Percentiles rank a stretch among this genome's conserved stretches.
Conservation (phyloP, 352 stramenopile species). For the Phytophthora sp. region DNA sequence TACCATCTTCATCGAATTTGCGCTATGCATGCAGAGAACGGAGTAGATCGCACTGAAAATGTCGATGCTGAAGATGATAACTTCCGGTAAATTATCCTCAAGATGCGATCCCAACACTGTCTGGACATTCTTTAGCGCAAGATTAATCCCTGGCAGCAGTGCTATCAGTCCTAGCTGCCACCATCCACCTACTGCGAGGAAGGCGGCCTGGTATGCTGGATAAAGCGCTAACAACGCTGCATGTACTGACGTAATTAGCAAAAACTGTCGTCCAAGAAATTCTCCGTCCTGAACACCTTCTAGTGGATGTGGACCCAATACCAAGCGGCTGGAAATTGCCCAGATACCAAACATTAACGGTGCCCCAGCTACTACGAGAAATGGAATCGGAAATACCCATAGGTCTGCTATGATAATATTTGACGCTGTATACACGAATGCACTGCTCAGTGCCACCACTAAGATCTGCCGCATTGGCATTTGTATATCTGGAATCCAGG, state of each 20-base stretch:
- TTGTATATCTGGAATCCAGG: constrained; percentile 12
- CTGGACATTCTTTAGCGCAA: constrained; percentile 34
- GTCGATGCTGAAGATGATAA: constrained; percentile 33
- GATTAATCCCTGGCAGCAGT: constrained; percentile 32
- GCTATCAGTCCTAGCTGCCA: constrained; percentile 16
- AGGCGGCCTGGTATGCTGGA: constrained; percentile 32
- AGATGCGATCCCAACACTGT: constrained; percentile 25
- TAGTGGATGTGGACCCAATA: constrained; percentile 5
- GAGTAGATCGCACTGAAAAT: constrained; percentile 43
- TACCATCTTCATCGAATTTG: constrained; percentile 28
- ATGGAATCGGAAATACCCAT: constrained; percentile 43
- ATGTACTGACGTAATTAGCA: constrained; percentile 19
- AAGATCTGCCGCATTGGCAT: constrained; percentile 6
- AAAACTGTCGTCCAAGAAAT: constrained; percentile 11
- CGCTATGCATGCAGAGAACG: constrained; percentile 27
- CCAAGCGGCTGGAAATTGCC: background rate
- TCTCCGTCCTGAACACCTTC: constrained; percentile 3
- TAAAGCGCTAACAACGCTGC: constrained; percentile 36
- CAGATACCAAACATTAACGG: constrained; percentile 27
- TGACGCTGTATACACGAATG: background rate
- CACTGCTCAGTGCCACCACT: background rate
- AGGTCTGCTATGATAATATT: constrained; percentile 19
- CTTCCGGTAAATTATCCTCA: constrained; percentile 26
- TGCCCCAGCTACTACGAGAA: constrained; percentile 22
- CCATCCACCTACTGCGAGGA: background rate